These are phyloP conservation scores for Cardiospermum halicacabum DNA, from an alignment of 345 rosid genomes.

Conservation along the genomic window DNA sequence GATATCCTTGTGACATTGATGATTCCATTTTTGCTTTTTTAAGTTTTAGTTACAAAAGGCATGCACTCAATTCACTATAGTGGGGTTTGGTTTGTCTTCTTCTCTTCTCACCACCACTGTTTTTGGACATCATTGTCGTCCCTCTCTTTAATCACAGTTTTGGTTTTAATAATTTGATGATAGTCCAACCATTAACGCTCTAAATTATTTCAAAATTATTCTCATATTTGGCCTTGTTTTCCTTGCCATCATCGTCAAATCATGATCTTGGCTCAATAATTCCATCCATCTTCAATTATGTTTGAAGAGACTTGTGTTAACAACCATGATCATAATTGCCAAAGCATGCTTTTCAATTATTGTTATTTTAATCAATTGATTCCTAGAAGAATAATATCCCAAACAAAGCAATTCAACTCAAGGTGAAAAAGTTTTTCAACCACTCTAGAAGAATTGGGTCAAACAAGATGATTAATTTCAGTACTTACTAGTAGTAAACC, in stretches of 20 bases:
- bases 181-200: not conserved
- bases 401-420: no score
- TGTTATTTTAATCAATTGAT: not conserved
- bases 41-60: slow-evolving; percentile 15
- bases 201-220: not conserved
- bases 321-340: not conserved
- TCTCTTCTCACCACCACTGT: slow-evolving; percentile 15
- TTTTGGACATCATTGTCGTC: slow-evolving; percentile 19
- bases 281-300: not conserved
- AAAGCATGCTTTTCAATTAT: not conserved
- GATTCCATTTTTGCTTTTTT: slow-evolving; percentile 10
- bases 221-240: not conserved
- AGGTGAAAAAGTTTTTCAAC: no score
- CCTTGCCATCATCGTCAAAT: not conserved
- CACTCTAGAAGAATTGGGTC: no score
- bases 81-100: slow-evolving; percentile 9
- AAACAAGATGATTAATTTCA: no score
- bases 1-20: not conserved
- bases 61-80: slow-evolving; percentile 21
- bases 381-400: no score
- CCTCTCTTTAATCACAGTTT: not conserved
- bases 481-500: no score
- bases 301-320: not conserved
- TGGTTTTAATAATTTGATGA: slow-evolving; percentile 15
- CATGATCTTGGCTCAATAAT: not conserved